Evolutionary conservation across 768 basidiomycete genomes (phyloP).

Genomic region (Rhodotorula graminis): DNA sequence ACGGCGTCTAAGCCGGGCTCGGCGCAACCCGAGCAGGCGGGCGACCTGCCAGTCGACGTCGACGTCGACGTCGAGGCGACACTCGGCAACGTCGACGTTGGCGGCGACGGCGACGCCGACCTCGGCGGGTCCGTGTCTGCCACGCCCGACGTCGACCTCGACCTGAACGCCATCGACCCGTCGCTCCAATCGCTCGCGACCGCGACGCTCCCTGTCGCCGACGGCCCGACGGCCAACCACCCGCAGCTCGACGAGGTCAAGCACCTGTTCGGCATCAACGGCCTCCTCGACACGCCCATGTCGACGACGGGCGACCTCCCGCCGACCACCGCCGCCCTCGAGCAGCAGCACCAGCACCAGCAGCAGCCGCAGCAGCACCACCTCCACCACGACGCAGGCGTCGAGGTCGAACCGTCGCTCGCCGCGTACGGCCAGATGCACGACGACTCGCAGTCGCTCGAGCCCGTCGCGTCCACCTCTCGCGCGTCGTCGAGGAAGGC

Average conservation of each 20-base stretch:
- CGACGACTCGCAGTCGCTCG: background rate
- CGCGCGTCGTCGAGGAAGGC: background rate
- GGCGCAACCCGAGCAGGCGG: background rate
- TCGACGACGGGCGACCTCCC: background rate
- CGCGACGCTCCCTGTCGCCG: background rate
- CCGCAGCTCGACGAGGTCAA: constrained; percentile 9
- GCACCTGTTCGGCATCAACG: background rate
- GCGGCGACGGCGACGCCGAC: background rate
- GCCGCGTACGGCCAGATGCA: background rate
- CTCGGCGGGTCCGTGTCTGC: background rate
- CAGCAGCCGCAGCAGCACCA: too few relatives aligned
- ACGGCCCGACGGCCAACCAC: background rate
- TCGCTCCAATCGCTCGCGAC: constrained; percentile 4
- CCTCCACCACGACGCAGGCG: background rate
- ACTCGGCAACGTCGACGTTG: background rate
- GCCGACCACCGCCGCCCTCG: background rate
- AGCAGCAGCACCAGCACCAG: background rate
- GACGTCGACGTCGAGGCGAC: background rate
- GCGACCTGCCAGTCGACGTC: background rate
- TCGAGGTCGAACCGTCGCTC: background rate
- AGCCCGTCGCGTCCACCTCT: background rate
- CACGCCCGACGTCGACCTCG: background rate
- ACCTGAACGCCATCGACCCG: constrained; percentile 20
- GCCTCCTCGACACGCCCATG: background rate
- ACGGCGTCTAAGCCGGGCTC: background rate